Evolutionary conservation across 2,329 filamentous ascomycete genomes (phyloP), one percentile per base, ranked within the genome.

Genomic region (Colletotrichum sublineola): DNA sequence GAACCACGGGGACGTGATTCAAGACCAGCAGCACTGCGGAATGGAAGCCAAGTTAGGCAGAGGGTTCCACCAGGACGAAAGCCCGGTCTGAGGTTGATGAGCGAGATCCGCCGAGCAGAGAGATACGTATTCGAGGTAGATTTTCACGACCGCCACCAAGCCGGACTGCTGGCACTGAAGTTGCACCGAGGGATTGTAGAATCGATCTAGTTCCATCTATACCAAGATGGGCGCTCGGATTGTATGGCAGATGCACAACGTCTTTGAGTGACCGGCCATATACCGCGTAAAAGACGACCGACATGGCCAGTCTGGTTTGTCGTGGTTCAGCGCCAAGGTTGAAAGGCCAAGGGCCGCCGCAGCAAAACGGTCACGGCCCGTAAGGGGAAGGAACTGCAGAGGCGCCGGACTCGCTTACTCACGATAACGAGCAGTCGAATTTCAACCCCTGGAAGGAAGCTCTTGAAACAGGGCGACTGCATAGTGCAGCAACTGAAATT

Each of bases 11-110:
- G 31, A 9, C 18, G 31, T 31, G 31, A 20, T 55, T 9, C 31
- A 7, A 5, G 9, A 55, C 52, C n/a, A 18, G 31, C 1, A 36
- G 5, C 62, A 18, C 42, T 63, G 53, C 65, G 69, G 55, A 29
- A 29, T 48, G 55, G 64, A 33, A 63, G 68, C 58, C 65, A 52
- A 57, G 52, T 65, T 20, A 29, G 7, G 38, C 58, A 60, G 69
- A 60, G 65, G 18, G 18, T 6, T 60, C 20, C 31, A 63, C 42
- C 33, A 11, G 56, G 69, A 38, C 58, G 53, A 68, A 68, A 60
- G 58, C 60, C 46, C 65, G 58, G 67, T 68, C 44, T 53, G 57
- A 55, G 40, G 38, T 68, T 71, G 58, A 71, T 71, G 68, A 55
- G 48, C 14, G 36, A 29, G n/a, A 52, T 61, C n/a, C 67, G 55